Conservation (phyloP, 176 grass and related monocot genomes). For the Guadua angustifolia region DNA sequence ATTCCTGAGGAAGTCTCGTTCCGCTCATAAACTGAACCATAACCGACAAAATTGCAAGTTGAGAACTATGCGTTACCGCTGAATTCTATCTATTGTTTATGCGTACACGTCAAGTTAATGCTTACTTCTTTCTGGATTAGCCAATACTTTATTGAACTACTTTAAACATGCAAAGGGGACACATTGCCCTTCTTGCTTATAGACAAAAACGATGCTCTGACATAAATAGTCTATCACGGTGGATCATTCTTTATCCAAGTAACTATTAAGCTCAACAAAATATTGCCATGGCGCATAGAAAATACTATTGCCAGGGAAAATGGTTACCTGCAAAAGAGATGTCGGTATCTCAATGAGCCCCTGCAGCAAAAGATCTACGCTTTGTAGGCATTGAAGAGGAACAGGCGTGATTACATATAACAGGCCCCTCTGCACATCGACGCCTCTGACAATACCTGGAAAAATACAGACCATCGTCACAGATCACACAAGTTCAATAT, state of each 20-base stretch:
- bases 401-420: constrained; percentile 47
- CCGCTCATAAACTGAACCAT: neutral
- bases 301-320: neutral
- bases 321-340: constrained; percentile 58
- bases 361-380: no score
- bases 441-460: constrained; percentile 83
- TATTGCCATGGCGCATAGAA: neutral
- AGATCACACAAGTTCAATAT: neutral
- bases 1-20: neutral
- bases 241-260: neutral
- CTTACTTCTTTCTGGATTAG: neutral
- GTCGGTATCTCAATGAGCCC: no score
- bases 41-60: neutral
- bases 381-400: no score
- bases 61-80: neutral
- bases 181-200: neutral
- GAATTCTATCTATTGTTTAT: neutral
- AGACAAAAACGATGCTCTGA: neutral
- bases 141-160: neutral
- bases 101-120: neutral
- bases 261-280: neutral
- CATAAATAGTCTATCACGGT: neutral
- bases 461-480: neutral
- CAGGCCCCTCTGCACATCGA: constrained; percentile 65
- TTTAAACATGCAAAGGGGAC: neutral